Conservation (phyloP, 139 green algal species). For the Pleodorina starrii region DNA sequence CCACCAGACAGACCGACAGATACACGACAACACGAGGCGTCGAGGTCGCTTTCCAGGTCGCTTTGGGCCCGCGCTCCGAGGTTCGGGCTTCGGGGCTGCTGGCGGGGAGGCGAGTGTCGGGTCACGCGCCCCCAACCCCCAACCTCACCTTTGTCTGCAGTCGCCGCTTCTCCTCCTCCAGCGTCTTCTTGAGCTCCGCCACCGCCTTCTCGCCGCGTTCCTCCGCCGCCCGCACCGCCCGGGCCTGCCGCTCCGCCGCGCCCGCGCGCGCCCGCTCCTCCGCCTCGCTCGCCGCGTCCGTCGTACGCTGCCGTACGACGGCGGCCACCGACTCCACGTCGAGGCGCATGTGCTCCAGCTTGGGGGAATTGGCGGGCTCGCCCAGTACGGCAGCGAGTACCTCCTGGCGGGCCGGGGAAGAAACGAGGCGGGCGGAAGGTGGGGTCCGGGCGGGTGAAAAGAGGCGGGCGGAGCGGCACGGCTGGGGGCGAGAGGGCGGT, state of each 20-base stretch:
- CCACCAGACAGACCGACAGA: too few relatives aligned
- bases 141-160: conserved; percentile 21
- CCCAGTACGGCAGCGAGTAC: not conserved
- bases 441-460: too few relatives aligned
- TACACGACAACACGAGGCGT: too few relatives aligned
- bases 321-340: conserved; percentile 24
- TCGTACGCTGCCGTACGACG: conserved; percentile 25
- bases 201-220: not conserved
- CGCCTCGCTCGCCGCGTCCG: conserved; percentile 13
- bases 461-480: too few relatives aligned
- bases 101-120: too few relatives aligned
- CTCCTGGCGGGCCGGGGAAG: conserved; percentile 1
- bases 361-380: conserved; percentile 22
- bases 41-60: too few relatives aligned
- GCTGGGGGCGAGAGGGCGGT: too few relatives aligned
- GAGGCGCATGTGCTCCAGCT: conserved; percentile 48
- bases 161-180: conserved; percentile 26
- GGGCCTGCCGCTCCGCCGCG: conserved; percentile 12
- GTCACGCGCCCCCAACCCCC: too few relatives aligned
- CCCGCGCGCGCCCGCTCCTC: conserved; percentile 2
- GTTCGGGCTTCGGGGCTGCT: too few relatives aligned
- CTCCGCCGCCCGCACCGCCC: conserved; percentile 18
- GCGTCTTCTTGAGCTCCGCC: not conserved
- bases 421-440: not conserved
- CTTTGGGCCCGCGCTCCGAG: too few relatives aligned